Conservation (phyloP, 2,329 filamentous ascomycete genomes). For the Rutstroemia sp. region DNA sequence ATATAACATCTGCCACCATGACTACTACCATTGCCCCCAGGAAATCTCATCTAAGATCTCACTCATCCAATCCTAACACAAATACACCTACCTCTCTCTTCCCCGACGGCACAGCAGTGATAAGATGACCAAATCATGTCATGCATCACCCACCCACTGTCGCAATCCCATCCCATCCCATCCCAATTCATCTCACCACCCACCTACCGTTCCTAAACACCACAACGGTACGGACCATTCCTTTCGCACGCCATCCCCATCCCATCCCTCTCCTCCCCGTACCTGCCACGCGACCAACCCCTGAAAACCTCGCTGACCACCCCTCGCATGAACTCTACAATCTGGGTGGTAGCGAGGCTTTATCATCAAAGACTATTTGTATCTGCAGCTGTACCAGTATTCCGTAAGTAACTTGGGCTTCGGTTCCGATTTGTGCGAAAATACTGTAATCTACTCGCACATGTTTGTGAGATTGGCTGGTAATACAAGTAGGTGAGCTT, state of each 20-base stretch:
- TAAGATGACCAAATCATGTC: not conserved
- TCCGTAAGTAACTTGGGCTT: no score
- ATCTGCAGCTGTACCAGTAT: no score
- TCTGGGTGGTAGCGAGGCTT: no score
- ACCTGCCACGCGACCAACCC: not conserved
- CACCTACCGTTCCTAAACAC: not conserved
- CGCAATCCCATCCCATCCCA: not conserved
- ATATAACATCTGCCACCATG: not conserved
- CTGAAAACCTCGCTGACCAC: not conserved
- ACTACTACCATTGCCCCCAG: not conserved
- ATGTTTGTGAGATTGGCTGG: no score
- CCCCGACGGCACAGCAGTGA: not conserved
- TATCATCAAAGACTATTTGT: no score
- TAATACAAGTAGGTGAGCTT: no score
- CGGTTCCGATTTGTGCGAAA: no score
- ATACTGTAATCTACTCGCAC: no score
- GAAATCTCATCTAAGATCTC: conserved; percentile 1
- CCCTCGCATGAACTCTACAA: no score
- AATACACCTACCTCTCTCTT: not conserved
- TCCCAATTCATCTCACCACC: not conserved
- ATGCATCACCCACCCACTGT: conserved; percentile 1
- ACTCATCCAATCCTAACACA: not conserved
- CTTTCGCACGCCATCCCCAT: not conserved
- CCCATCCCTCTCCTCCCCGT: not conserved
- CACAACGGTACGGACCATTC: no score